A percentile compares a stretch with the other conserved stretches of the same genome.
Conservation (phyloP, 352 stramenopile species). For the Phytopythium chamaehyphon region DNA sequence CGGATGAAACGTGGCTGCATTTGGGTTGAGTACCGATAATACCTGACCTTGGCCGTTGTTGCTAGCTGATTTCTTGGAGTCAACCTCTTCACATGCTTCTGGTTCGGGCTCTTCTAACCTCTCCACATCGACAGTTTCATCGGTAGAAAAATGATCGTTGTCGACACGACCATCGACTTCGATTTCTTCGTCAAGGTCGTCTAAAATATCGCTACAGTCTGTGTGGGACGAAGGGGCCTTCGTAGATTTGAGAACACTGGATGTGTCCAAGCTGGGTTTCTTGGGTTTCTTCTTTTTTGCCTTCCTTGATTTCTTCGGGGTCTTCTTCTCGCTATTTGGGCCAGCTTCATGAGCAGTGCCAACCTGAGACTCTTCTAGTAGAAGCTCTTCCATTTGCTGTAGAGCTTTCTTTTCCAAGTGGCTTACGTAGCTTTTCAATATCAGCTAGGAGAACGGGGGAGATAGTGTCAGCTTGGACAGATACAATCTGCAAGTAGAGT, state of each 20-base stretch:
- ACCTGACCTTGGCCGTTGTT: neutral
- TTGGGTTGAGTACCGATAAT: constrained; percentile 43
- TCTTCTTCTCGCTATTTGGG: constrained; percentile 25
- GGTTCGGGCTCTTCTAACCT: constrained; percentile 9
- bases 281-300: constrained; percentile 15
- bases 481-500: no score
- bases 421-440: constrained; percentile 67
- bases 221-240: constrained; percentile 1
- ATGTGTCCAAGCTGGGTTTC: neutral
- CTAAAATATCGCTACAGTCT: constrained; percentile 4
- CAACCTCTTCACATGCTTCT: constrained; percentile 8
- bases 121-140: no score
- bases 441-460: constrained; percentile 31
- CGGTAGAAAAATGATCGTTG: no score
- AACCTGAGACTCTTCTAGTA: constrained; percentile 53
- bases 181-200: constrained; percentile 3
- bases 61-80: neutral
- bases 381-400: constrained; percentile 70
- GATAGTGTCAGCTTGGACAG: neutral
- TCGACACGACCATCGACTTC: neutral
- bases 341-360: constrained; percentile 7
- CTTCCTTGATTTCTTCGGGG: constrained; percentile 40
- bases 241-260: neutral
- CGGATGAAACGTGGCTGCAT: constrained; percentile 55
- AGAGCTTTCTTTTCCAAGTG: constrained; percentile 64